Base-by-base conservation (phyloP, 306 rosid genomes). In the Hippophae rhamnoides region DNA sequence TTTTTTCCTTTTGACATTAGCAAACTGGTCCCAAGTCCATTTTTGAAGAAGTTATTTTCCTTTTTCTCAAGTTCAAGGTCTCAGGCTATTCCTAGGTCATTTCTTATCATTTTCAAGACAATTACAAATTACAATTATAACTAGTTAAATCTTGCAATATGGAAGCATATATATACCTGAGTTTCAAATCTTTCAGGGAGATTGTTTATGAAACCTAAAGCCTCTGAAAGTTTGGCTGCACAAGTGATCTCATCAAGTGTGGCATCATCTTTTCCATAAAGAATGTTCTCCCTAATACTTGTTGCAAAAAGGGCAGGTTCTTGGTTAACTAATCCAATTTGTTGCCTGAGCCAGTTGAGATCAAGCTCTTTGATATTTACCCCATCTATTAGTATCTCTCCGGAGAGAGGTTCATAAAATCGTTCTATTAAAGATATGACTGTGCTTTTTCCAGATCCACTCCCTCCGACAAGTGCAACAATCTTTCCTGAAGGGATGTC, bases 231-330 rank as follows among this genome's bases (percentile, higher is more conserved):
- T 71, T 85, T 92, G 10, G 87, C 85, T 5, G 99, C 96, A 8
- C 80, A 86, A 45, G 75, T 76, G 54, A 92, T 76, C 43, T 92
- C 99, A 27, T 87, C 96, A 40, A 83, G 73, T 6, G 99, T 74
- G 66, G 99, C 96, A 70, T 87, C 86, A 44, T 82, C 86, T 82
- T 83, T 92, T 46, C 99, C 99, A 73, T 87, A 92, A 5, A 87
- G 78, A 49, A 92, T 92, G 72, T 92, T 92, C 71, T 88, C 99
- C 72, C 72, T 85, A 51, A 92, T 85, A 76, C 85, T 85, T 38
- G 99, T 83, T 46, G 96, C 95, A 56, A 92, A 92, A 63, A 92
- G 95, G 5, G 96, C 99, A 65, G 99, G 95, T 74, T 92, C 99
- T 72, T 92, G 99, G 58, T 83, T 92, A 44, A 92, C 99, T 10